phyloP scores from a whole-genome alignment of 495 filamentous ascomycete genomes.

The Cercophora samala region DNA sequence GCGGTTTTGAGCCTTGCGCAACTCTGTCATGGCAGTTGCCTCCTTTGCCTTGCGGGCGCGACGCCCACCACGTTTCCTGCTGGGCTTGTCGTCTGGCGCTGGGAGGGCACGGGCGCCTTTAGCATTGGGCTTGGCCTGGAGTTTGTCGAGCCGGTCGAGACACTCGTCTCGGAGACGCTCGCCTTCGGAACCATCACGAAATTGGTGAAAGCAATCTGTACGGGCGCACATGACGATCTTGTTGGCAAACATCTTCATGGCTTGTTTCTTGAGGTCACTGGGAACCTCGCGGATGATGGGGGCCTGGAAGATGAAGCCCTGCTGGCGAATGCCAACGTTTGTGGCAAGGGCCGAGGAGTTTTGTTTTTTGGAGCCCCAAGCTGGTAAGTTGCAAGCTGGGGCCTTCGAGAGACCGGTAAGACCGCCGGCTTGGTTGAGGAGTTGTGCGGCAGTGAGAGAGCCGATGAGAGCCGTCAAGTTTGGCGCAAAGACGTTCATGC shows the following conservation, averaged over 20 bases:
- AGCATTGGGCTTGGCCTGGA: constrained; percentile 90
- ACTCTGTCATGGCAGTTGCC: constrained; percentile 92
- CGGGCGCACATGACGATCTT: constrained; percentile 91
- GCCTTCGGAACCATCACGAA: constrained; percentile 76
- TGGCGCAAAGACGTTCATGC: constrained; percentile 93
- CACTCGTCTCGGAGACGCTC: constrained; percentile 80
- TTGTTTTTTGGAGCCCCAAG: constrained; percentile 83
- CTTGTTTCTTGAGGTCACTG: constrained; percentile 84
- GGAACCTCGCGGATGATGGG: constrained; percentile 80
- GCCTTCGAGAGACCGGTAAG: constrained; percentile 84
- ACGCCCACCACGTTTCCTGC: constrained; percentile 87
- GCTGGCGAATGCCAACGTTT: constrained; percentile 85
- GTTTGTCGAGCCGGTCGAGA: constrained; percentile 84
- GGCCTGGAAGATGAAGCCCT: constrained; percentile 92
- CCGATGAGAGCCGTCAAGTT: constrained; percentile 93
- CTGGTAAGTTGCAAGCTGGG: constrained; percentile 86
- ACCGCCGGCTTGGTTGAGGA: constrained; percentile 90
- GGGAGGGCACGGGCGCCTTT: constrained; percentile 84
- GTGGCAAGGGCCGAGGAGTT: constrained; percentile 84
- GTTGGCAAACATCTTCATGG: constrained; percentile 90
- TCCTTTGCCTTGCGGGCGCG: constrained; percentile 95
- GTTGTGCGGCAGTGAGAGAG: constrained; percentile 90
- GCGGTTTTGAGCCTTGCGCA: constrained; percentile 93
- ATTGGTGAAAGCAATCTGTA: constrained; percentile 80
- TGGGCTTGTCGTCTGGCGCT: constrained; percentile 92